Percentiles rank a stretch among this genome's conserved stretches.
phyloP scores from a whole-genome alignment of 306 rosid species.

The Dalbergia oliveri region DNA sequence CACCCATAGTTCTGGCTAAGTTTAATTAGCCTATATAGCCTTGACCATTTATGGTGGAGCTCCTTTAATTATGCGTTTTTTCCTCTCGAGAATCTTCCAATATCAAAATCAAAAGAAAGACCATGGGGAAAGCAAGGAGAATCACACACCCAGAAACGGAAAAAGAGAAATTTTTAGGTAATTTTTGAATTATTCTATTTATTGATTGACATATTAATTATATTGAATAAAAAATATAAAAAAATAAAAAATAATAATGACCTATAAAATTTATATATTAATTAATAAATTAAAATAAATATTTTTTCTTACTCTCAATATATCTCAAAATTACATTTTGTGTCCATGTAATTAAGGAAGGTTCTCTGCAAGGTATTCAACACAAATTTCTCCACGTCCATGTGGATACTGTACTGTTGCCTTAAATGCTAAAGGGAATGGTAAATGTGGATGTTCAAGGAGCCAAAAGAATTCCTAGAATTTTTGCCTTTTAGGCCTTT shows the following conservation, averaged over 20 bases:
- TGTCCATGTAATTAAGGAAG: constrained; percentile 53
- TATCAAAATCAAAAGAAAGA: constrained; percentile 34
- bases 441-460: constrained; percentile 47
- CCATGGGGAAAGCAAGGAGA: constrained; percentile 10
- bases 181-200: too few relatives aligned
- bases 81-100: constrained; percentile 43
- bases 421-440: constrained; percentile 40
- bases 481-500: constrained; percentile 43
- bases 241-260: too few relatives aligned
- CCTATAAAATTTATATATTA: too few relatives aligned
- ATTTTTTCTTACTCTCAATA: too few relatives aligned
- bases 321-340: constrained; percentile 37
- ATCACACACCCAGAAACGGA: constrained; percentile 39
- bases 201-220: too few relatives aligned
- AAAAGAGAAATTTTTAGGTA: too few relatives aligned
- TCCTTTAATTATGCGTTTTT: constrained; percentile 54
- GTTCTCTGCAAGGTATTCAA: constrained; percentile 53
- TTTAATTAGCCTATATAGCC: constrained; percentile 20
- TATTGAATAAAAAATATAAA: too few relatives aligned
- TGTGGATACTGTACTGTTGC: constrained; percentile 19
- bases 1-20: constrained; percentile 10
- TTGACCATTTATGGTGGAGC: constrained; percentile 52
- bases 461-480: constrained; percentile 32
- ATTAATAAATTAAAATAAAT: too few relatives aligned
- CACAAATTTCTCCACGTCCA: constrained; percentile 36